These are phyloP conservation scores for Hyphodiscus sp. DNA, from an alignment of 2,329 filamentous ascomycete genomes.

Conservation along the genomic window DNA sequence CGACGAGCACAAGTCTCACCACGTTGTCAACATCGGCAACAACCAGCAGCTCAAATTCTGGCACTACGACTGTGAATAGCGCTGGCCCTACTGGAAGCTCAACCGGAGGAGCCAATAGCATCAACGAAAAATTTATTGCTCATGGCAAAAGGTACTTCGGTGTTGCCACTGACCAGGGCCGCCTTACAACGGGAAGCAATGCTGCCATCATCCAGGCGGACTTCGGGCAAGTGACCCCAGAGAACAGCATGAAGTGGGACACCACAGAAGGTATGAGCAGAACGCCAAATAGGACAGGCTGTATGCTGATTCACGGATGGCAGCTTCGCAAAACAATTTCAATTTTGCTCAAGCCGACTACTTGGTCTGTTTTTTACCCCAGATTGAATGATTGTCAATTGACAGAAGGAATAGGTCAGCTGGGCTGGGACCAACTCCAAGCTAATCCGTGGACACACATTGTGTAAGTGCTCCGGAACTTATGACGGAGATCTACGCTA, in stretches of 20 bases:
- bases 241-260: conserved; percentile 69
- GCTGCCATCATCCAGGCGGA: conserved; percentile 50
- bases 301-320: not conserved
- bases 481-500: conserved; percentile 49
- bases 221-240: conserved; percentile 59
- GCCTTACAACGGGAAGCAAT: conserved; percentile 42
- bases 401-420: conserved; percentile 43
- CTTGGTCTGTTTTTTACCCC: conserved; percentile 36
- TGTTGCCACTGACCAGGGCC: conserved; percentile 47
- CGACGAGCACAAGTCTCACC: conserved; percentile 1
- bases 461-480: conserved; percentile 66
- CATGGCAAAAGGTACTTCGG: conserved; percentile 63
- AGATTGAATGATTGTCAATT: no score
- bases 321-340: conserved; percentile 41
- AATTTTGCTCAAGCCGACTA: conserved; percentile 51
- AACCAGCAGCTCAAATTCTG: conserved; percentile 1
- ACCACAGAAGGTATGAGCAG: conserved; percentile 36
- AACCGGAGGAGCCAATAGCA: conserved; percentile 33
- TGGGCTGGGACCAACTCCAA: conserved; percentile 51
- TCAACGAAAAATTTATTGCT: conserved; percentile 51
- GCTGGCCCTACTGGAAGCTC: conserved; percentile 8
- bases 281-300: not conserved
- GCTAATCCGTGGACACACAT: conserved; percentile 58
- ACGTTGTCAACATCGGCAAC: conserved; percentile 1
- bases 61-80: not conserved